Evolutionary conservation across 768 basidiomycete genomes (phyloP).

Genomic region (Pluteus cervinus): DNA sequence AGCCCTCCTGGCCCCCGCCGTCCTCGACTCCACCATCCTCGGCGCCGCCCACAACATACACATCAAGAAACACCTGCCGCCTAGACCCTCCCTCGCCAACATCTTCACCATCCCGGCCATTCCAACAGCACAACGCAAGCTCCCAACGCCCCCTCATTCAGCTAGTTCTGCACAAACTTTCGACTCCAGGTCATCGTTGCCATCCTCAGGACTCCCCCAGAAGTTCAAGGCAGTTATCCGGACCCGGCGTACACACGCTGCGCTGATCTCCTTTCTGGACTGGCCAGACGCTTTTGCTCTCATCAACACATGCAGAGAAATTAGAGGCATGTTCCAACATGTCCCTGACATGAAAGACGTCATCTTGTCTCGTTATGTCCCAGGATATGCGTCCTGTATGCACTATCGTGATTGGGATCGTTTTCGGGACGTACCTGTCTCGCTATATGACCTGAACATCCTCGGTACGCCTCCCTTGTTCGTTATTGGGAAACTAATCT

Average conservation of each 20-base stretch:
- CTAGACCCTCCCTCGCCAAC: slow-evolving; percentile 8
- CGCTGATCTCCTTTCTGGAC: slow-evolving; percentile 24
- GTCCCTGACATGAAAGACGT: slow-evolving; percentile 26
- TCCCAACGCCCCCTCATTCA: neutral
- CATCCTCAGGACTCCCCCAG: slow-evolving; percentile 13
- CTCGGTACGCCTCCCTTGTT: slow-evolving; percentile 42
- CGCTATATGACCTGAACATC: slow-evolving; percentile 54
- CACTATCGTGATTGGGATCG: slow-evolving; percentile 31
- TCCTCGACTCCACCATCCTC: slow-evolving; percentile 17
- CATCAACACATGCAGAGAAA: slow-evolving; percentile 28
- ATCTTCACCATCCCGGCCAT: neutral
- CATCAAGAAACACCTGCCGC: no score
- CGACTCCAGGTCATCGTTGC: slow-evolving; percentile 5
- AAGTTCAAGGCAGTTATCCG: no score
- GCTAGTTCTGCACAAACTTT: neutral
- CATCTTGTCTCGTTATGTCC: slow-evolving; percentile 47
- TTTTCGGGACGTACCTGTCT: slow-evolving; percentile 42
- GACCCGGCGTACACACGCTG: no score
- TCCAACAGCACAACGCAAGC: neutral
- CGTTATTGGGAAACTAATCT: slow-evolving; percentile 8
- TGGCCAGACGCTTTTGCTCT: slow-evolving; percentile 36
- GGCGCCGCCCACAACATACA: no score
- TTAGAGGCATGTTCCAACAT: slow-evolving; percentile 23
- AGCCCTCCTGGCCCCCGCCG: slow-evolving; percentile 7
- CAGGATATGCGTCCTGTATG: slow-evolving; percentile 45